A percentile compares a stretch with the other conserved stretches of the same genome.
Evolutionary conservation across 495 filamentous ascomycete genomes (phyloP).

Genomic region (Ramalina intermedia): DNA sequence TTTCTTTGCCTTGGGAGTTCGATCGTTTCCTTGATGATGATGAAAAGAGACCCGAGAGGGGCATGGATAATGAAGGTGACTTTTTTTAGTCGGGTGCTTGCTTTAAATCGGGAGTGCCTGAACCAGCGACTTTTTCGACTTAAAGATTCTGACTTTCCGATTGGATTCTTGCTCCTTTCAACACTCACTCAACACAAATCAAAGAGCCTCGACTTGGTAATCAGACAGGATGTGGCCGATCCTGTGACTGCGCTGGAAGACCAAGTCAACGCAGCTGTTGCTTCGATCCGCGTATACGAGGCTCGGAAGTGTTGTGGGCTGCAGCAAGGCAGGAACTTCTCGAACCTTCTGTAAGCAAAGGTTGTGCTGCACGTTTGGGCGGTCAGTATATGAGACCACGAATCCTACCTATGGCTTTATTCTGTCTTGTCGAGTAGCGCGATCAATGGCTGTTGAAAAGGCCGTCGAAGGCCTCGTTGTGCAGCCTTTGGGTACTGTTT

Average conservation of each 20-base stretch:
- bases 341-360: not conserved
- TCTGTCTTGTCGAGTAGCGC: no score
- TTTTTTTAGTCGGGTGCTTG: not conserved
- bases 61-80: constrained; percentile 16
- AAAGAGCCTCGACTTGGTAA: no score
- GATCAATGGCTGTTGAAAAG: no score
- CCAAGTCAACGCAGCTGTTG: no score
- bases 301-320: not conserved
- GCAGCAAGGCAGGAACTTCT: not conserved
- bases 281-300: no score
- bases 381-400: no score
- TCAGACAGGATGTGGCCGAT: no score
- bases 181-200: not conserved
- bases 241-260: no score
- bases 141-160: not conserved
- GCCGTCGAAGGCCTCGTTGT: no score
- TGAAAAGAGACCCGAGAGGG: constrained; percentile 25
- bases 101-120: not conserved
- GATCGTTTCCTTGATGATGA: constrained; percentile 19
- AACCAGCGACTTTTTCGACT: not conserved
- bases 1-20: constrained; percentile 9
- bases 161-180: not conserved
- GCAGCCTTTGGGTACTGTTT: no score
- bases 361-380: no score
- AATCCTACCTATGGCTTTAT: no score